Evolutionary conservation across 2,329 filamentous ascomycete genomes (phyloP), one percentile per base, ranked within the genome.

Genomic region (Botrytis hyacinthi): DNA sequence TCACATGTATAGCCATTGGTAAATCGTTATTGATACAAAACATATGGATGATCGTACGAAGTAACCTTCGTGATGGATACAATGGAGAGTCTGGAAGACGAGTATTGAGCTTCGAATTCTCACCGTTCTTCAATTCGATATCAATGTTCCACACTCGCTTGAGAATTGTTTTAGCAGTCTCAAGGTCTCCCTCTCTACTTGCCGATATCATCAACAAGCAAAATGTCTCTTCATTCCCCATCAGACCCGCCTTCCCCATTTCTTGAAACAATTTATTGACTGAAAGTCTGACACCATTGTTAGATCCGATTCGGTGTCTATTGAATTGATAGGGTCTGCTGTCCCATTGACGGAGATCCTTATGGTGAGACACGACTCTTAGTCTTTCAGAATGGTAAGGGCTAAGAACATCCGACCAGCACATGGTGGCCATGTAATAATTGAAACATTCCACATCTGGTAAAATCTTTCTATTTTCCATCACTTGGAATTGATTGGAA

Each of bases 1-100:
- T 82, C 0, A 92, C 78, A 59, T 87, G 85, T 40, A 91, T 79
- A 20, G 89, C 92, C 2, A 85, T 83, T 0, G 84, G 80, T 6
- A 94, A 84, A 72, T 91, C 85, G 66, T 87, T 90, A 81, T 91
- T 93, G 75, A 85, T 86, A n/a, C 91, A 88, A 75, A 91, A 92
- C 1, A 86, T 84, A 79, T 93, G 90, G 9, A 91, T 90, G n/a
- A 95, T 83, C 14, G 90, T 87, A 72, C 88, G 84, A 35, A 95
- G 84, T 0, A 95, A 84, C 3, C 84, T 83, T 12, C 80, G 75
- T 0, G 87, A 89, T 3, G 93, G 93, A 69, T 84, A 83, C 46
- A 91, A 81, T 12, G 88, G 86, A 1, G 88, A 90, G 42, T 85
- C 83, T 0, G 77, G 78, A 1, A 83, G 78, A 9, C 77, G 44